These are phyloP conservation scores for Claviceps capensis DNA, from an alignment of 2,329 filamentous ascomycete genomes.

Conservation along the genomic window DNA sequence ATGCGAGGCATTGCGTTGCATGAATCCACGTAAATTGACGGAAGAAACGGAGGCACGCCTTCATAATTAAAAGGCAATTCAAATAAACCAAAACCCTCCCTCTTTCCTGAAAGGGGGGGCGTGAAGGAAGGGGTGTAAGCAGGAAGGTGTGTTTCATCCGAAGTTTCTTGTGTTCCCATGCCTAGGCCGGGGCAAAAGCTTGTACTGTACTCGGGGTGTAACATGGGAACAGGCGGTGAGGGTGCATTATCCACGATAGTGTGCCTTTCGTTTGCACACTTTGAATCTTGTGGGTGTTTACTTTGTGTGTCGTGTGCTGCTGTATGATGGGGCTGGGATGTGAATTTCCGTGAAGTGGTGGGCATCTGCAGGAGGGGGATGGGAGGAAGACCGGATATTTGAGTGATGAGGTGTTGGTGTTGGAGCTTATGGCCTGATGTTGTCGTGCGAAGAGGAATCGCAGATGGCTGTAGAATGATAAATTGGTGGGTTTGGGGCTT, in stretches of 20 bases:
- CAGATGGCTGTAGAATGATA: too few relatives aligned
- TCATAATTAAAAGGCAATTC: not conserved
- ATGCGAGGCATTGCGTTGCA: not conserved
- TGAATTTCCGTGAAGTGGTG: too few relatives aligned
- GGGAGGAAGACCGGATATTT: too few relatives aligned
- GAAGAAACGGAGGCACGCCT: not conserved
- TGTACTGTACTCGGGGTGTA: not conserved
- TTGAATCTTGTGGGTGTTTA: too few relatives aligned
- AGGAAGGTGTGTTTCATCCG: not conserved
- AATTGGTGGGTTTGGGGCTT: too few relatives aligned
- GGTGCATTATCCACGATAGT: not conserved
- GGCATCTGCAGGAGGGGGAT: too few relatives aligned
- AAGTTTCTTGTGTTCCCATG: not conserved
- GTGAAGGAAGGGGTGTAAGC: not conserved
- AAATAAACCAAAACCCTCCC: too few relatives aligned
- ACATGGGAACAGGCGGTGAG: not conserved
- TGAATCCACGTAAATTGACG: not conserved
- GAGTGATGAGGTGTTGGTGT: too few relatives aligned
- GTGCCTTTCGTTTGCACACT: not conserved
- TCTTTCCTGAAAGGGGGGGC: not conserved
- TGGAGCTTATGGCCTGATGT: too few relatives aligned
- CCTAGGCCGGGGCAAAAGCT: not conserved
- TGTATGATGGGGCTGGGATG: too few relatives aligned
- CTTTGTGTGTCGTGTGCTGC: too few relatives aligned
- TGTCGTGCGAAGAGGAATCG: too few relatives aligned